phyloP scores from a whole-genome alignment of 2,329 filamentous ascomycete genomes.

The Fusarium graminum region DNA sequence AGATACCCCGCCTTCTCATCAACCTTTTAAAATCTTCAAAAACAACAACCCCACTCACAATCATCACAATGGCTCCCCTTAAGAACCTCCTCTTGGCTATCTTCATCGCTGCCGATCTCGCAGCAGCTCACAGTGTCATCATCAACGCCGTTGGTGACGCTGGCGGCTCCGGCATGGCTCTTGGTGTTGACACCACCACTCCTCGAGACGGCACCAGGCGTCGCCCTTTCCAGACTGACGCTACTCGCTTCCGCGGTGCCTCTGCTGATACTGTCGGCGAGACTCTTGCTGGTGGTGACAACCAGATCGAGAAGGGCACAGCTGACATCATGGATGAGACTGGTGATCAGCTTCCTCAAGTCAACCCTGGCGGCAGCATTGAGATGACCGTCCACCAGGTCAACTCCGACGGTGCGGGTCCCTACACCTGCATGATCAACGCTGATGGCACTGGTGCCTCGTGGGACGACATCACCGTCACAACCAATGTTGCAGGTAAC shows the following conservation, averaged over 20 bases:
- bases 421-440: slow-evolving; percentile 75
- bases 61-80: slow-evolving; percentile 14
- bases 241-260: slow-evolving; percentile 51
- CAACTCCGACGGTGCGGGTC: slow-evolving; percentile 55
- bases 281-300: slow-evolving; percentile 11
- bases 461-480: slow-evolving; percentile 9
- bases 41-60: neutral
- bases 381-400: slow-evolving; percentile 66
- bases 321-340: slow-evolving; percentile 68
- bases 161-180: slow-evolving; percentile 67
- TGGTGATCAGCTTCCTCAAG: slow-evolving; percentile 69
- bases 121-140: slow-evolving; percentile 19
- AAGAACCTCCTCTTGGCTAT: slow-evolving; percentile 16
- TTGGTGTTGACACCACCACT: slow-evolving; percentile 66
- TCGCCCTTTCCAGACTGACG: slow-evolving; percentile 73
- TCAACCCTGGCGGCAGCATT: slow-evolving; percentile 68
- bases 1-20: neutral
- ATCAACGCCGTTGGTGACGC: slow-evolving; percentile 63
- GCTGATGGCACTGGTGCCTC: slow-evolving; percentile 62
- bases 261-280: slow-evolving; percentile 15
- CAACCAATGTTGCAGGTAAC: slow-evolving; percentile 10
- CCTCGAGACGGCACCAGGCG: slow-evolving; percentile 72
- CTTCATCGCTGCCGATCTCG: slow-evolving; percentile 24
- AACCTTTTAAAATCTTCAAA: neutral
- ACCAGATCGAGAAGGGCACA: slow-evolving; percentile 15